These are phyloP conservation scores for Ganoderma meredithae DNA, from an alignment of 1,284 basidiomycete genomes.

Conservation along the genomic window DNA sequence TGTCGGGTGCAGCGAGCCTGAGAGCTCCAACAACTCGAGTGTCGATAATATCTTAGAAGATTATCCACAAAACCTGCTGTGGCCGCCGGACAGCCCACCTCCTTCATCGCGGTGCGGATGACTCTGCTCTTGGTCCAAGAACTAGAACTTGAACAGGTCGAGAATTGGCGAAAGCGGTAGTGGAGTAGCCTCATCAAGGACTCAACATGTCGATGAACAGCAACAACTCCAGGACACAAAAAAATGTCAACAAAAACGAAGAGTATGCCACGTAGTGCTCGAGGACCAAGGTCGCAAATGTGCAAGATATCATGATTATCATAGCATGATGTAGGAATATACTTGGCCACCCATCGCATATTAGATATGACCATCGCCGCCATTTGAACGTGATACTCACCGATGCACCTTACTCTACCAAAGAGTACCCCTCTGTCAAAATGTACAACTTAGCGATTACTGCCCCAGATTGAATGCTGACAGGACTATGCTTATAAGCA, in stretches of 20 bases:
- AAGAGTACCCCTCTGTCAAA: neutral
- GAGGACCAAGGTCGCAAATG: neutral
- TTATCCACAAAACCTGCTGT: neutral
- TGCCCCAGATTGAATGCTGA: neutral
- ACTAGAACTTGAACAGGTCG: neutral
- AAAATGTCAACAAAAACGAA: neutral
- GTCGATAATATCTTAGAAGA: neutral
- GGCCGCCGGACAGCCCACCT: no score
- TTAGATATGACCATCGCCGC: neutral
- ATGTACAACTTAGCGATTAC: no score
- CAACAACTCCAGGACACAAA: neutral
- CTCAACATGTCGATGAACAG: neutral
- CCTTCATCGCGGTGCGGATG: no score
- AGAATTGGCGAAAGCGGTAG: neutral
- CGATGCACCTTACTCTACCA: neutral
- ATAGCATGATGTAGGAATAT: neutral
- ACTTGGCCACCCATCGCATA: neutral
- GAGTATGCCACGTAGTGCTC: neutral
- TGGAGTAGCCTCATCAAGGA: neutral
- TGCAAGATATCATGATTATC: neutral
- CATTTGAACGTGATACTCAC: neutral
- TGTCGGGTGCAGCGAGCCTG: neutral
- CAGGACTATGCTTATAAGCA: neutral
- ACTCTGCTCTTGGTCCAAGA: neutral
- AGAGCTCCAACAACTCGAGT: neutral